Percentiles rank a stretch among this genome's conserved stretches.
phyloP scores from a whole-genome alignment of 768 basidiomycete genomes.

The Royoungia palumana region DNA sequence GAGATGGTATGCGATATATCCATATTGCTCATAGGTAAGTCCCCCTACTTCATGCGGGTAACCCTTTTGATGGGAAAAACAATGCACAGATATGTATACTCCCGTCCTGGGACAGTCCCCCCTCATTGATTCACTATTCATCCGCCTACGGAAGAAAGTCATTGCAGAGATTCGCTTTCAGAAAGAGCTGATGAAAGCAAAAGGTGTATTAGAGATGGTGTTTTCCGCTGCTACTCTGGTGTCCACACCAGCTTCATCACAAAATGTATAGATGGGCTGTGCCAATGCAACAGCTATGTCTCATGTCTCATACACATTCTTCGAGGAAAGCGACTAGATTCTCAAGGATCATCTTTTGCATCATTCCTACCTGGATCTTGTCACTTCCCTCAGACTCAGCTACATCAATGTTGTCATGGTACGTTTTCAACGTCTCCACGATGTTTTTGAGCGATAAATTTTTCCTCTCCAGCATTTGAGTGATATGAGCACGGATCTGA shows the following conservation, averaged over 20 bases:
- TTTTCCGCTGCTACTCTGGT: slow-evolving; percentile 53
- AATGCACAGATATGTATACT: slow-evolving; percentile 76
- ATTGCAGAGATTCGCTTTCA: slow-evolving; percentile 84
- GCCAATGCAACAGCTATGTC: background rate
- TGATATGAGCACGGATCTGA: slow-evolving; percentile 75
- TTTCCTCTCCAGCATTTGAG: slow-evolving; percentile 72
- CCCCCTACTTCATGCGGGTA: background rate
- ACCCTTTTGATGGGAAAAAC: slow-evolving; percentile 7
- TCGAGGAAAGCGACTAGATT: slow-evolving; percentile 64
- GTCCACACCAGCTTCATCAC: slow-evolving; percentile 12
- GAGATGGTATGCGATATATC: slow-evolving; percentile 81
- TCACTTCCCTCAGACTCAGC: slow-evolving; percentile 30
- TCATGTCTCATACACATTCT: slow-evolving; percentile 19
- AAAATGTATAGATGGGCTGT: slow-evolving; percentile 15
- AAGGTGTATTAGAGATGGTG: slow-evolving; percentile 91
- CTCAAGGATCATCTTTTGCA: slow-evolving; percentile 66
- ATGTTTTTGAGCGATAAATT: slow-evolving; percentile 70
- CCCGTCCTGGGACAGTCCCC: slow-evolving; percentile 93
- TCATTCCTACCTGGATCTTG: slow-evolving; percentile 39
- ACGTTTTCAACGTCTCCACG: slow-evolving; percentile 64
- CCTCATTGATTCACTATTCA: slow-evolving; percentile 81
- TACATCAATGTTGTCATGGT: slow-evolving; percentile 70
- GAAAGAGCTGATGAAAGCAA: slow-evolving; percentile 74
- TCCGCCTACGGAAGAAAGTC: slow-evolving; percentile 81
- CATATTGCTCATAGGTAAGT: slow-evolving; percentile 77